These are phyloP conservation scores for Aspergillus carbonarius DNA, from an alignment of 2,329 filamentous ascomycete genomes.

Conservation along the genomic window DNA sequence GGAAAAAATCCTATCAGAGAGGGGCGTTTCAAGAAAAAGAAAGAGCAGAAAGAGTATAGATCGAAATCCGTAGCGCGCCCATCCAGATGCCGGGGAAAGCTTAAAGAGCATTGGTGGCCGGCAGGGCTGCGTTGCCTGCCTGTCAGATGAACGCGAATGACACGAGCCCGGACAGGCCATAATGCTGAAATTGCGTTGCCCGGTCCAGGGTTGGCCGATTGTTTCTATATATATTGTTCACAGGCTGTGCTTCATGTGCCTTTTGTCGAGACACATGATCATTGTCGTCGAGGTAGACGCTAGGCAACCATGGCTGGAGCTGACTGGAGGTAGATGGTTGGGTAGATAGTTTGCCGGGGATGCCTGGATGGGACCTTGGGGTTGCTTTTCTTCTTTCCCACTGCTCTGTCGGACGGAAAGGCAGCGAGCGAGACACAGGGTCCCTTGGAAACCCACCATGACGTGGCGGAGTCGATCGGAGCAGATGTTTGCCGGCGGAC, in stretches of 20 bases:
- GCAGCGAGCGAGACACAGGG: neutral
- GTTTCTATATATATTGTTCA: slow-evolving; percentile 8
- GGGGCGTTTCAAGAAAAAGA: neutral
- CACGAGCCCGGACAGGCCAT: neutral
- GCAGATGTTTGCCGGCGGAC: neutral
- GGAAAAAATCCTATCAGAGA: neutral
- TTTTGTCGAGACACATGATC: neutral
- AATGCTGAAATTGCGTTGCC: neutral
- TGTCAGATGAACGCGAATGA: neutral
- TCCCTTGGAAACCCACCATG: neutral
- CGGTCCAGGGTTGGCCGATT: neutral
- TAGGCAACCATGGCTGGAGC: neutral
- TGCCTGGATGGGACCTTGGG: neutral
- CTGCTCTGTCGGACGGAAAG: neutral
- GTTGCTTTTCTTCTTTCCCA: neutral
- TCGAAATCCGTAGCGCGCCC: neutral
- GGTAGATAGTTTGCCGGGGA: neutral
- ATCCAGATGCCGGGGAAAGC: slow-evolving; percentile 3
- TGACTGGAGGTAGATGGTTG: neutral
- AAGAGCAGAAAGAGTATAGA: neutral
- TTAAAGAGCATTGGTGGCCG: neutral
- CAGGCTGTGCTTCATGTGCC: neutral
- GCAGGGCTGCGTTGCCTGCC: neutral
- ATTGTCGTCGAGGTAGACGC: neutral
- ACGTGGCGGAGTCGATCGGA: slow-evolving; percentile 12